Evolutionary conservation across 768 basidiomycete genomes (phyloP).

Genomic region (Macrolepiota dolichaula): DNA sequence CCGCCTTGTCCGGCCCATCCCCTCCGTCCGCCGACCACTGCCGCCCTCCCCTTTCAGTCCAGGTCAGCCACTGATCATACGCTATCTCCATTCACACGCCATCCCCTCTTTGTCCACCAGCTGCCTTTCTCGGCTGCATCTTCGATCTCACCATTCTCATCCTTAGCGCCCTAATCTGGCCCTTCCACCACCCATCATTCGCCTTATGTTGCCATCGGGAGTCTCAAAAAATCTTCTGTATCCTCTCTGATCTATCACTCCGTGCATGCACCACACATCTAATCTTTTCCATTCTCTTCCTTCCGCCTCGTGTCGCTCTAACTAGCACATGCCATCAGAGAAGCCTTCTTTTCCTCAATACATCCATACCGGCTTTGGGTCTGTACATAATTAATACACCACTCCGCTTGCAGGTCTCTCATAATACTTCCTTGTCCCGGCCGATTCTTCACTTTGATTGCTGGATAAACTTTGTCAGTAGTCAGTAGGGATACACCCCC

Average conservation of each 20-base stretch:
- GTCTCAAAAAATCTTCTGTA: not conserved
- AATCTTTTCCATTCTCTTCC: not conserved
- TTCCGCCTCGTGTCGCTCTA: conserved; percentile 4
- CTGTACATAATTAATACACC: conserved; percentile 4
- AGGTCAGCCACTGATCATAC: not conserved
- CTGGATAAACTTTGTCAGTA: not conserved
- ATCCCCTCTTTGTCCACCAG: conserved; percentile 1
- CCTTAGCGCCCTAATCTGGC: not conserved
- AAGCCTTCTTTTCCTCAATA: conserved; percentile 2
- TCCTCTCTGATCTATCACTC: conserved; percentile 2
- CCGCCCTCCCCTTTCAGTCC: no score
- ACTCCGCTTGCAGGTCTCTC: not conserved
- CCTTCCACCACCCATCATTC: conserved; percentile 2
- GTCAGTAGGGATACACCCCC: conserved; percentile 6
- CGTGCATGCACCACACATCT: not conserved
- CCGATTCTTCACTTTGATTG: not conserved
- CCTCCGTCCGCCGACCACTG: not conserved
- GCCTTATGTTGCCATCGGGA: not conserved
- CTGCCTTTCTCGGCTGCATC: conserved; percentile 1
- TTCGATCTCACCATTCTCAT: not conserved
- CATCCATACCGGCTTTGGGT: not conserved
- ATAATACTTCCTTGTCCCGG: not conserved
- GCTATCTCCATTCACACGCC: not conserved
- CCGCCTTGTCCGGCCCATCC: not conserved
- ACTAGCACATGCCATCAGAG: conserved; percentile 6